These are phyloP conservation scores for Arthrobotrys sphaeroides DNA, from an alignment of 2,329 filamentous ascomycete species.

Conservation along the genomic window DNA sequence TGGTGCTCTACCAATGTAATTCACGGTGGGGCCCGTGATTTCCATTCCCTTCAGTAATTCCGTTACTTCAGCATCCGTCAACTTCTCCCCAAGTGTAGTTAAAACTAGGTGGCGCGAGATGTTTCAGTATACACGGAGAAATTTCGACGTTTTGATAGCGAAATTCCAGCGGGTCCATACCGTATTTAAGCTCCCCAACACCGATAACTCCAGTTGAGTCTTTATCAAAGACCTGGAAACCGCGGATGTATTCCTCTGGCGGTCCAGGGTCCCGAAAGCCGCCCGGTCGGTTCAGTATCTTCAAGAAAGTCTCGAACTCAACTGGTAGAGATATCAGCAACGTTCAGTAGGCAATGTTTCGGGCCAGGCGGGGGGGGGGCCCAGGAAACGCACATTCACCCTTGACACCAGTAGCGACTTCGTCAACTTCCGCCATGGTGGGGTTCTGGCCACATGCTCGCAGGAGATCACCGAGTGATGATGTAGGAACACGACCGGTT, in stretches of 20 bases:
- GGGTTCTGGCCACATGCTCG: conserved; percentile 98
- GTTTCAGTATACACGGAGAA: not conserved
- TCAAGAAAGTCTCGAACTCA: conserved; percentile 50
- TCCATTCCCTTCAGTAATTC: conserved; percentile 98
- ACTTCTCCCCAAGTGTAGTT: conserved; percentile 98
- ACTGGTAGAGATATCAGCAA: conserved; percentile 1
- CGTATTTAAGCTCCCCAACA: conserved; percentile 95
- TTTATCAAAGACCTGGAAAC: conserved; percentile 99
- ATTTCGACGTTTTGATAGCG: not conserved
- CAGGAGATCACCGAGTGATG: conserved; percentile 89
- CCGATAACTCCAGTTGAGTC: conserved; percentile 98
- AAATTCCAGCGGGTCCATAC: conserved; percentile 61
- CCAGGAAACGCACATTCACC: conserved; percentile 78
- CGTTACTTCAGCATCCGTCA: conserved; percentile 98
- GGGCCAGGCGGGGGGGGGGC: not conserved
- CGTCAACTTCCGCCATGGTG: conserved; percentile 88
- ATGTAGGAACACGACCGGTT: conserved; percentile 86
- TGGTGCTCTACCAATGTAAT: conserved; percentile 84
- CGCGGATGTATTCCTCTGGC: conserved; percentile 96
- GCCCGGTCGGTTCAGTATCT: conserved; percentile 90
- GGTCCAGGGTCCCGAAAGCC: conserved; percentile 98
- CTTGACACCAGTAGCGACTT: conserved; percentile 79
- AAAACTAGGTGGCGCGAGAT: conserved; percentile 69
- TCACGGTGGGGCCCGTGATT: conserved; percentile 93
- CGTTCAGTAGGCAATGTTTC: not conserved